Percentiles rank a stretch among this genome's conserved stretches.
Conservation (phyloP, 2,329 filamentous ascomycete species). For the Nigrospora oryzae region DNA sequence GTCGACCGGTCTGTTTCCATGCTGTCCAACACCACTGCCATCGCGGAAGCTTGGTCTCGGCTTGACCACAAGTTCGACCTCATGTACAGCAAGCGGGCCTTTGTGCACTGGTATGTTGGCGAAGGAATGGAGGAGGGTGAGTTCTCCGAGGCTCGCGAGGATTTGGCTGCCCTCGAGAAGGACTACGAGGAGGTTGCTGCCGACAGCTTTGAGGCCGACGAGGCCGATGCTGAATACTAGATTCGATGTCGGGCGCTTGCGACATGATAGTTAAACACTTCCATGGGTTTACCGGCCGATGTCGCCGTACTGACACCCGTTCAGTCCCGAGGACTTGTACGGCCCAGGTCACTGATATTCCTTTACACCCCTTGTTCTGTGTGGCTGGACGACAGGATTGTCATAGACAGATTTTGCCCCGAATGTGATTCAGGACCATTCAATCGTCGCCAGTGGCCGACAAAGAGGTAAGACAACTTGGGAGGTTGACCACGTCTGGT, state of each 20-base stretch:
- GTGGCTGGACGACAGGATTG: too few relatives aligned
- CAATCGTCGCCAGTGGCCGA: too few relatives aligned
- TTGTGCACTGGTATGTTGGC: constrained; percentile 75
- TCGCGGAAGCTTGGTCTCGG: constrained; percentile 65
- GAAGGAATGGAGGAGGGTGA: constrained; percentile 92
- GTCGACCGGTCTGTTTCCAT: constrained; percentile 60
- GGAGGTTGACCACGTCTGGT: too few relatives aligned
- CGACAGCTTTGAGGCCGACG: constrained; percentile 59
- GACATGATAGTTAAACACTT: constrained; percentile 4
- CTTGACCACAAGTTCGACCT: constrained; percentile 70
- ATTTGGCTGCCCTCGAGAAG: constrained; percentile 76
- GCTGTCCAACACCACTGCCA: constrained; percentile 69
- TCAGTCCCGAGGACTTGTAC: too few relatives aligned
- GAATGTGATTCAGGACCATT: too few relatives aligned
- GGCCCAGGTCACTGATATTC: too few relatives aligned
- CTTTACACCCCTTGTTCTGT: too few relatives aligned
- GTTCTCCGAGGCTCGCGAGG: constrained; percentile 80
- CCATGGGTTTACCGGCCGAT: not conserved
- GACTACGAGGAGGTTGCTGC: constrained; percentile 80
- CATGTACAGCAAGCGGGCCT: constrained; percentile 71
- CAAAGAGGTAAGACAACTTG: too few relatives aligned
- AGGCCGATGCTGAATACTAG: constrained; percentile 74
- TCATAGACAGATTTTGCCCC: too few relatives aligned
- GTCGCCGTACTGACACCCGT: too few relatives aligned
- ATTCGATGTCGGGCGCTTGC: not conserved